These are phyloP conservation scores for Opeltia flavorubescens DNA, from an alignment of 495 filamentous ascomycete genomes.

Conservation along the genomic window DNA sequence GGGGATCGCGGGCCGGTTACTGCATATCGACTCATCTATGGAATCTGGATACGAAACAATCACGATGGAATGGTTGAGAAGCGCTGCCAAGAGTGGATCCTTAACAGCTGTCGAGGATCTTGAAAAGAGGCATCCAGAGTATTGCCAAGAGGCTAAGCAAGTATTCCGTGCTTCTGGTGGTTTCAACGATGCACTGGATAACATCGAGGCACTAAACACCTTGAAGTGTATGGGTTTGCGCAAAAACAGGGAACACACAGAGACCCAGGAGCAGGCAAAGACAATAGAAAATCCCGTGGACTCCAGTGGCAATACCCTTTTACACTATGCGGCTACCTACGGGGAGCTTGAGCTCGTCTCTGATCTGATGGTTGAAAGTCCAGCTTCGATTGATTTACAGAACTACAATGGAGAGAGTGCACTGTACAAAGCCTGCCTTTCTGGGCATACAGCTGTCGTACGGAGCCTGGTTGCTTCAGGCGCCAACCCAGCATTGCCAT, in stretches of 20 bases:
- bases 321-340: constrained; percentile 19
- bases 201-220: neutral
- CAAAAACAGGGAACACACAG: constrained; percentile 14
- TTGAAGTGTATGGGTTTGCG: neutral
- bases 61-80: constrained; percentile 1
- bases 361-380: constrained; percentile 6
- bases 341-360: constrained; percentile 9
- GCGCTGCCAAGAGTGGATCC: neutral
- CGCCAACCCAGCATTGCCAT: constrained; percentile 12
- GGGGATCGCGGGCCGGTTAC: neutral
- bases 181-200: constrained; percentile 12
- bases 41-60: neutral
- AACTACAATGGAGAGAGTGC: constrained; percentile 19
- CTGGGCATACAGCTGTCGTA: constrained; percentile 15
- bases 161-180: constrained; percentile 14
- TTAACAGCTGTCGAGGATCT: constrained; percentile 4
- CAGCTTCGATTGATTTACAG: constrained; percentile 7
- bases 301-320: constrained; percentile 1
- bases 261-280: too few species aligned
- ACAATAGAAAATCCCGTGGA: neutral
- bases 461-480: constrained; percentile 11
- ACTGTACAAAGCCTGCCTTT: constrained; percentile 21
- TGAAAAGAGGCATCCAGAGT: neutral
- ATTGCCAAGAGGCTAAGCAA: constrained; percentile 2
- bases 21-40: neutral